Base-by-base conservation (phyloP, 495 filamentous ascomycete species). In the Penicillium angulare region DNA sequence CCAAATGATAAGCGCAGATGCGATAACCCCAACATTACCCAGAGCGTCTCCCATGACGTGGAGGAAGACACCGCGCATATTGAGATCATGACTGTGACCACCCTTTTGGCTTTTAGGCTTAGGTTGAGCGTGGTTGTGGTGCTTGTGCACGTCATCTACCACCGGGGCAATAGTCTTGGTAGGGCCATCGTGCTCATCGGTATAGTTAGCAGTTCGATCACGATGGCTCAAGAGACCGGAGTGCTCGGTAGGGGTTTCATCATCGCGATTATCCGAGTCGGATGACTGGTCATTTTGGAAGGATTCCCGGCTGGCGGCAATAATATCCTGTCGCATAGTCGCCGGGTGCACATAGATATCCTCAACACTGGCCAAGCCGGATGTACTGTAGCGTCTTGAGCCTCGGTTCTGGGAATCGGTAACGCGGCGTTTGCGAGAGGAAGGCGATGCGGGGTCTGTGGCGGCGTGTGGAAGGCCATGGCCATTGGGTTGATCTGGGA, bases 31-130 rank as follows among this genome's bases (percentile, higher is more conserved):
- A 44, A 99, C 84, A 56, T 99, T 99, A 51, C 95, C 95, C 7
- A 99, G 82, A 0, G 93, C 93, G 69, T 99, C 93, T 16, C 93
- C 93, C 69, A 97, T 80, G 27, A 98, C 93, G 61, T 98, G 93
- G 6, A 98, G 81, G 68, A 98, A 86, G 69, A 98, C 92, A 56
- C 92, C 93, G 22, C 90, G 89, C 93, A 98, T 97, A 71, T 96
- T 96, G 66, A 97, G 87, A 59, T 97, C 93, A 61, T 97, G 92
- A 15, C 83, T 79, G 55, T 86, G 80, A 9, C 83, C 78, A 34
- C 80, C 79, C 52, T 85, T 79, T 17, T 69, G 67, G 18, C 69
- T 73, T 33, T 77, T 68, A 2, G 85, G 78, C 56, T 84, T 86
- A 0, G 90, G 87, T 43, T 91, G 82, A 47, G 80, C 85, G 65